These are phyloP conservation scores for Paradendryphiella salina DNA, from an alignment of 2,329 filamentous ascomycete species.

Conservation along the genomic window DNA sequence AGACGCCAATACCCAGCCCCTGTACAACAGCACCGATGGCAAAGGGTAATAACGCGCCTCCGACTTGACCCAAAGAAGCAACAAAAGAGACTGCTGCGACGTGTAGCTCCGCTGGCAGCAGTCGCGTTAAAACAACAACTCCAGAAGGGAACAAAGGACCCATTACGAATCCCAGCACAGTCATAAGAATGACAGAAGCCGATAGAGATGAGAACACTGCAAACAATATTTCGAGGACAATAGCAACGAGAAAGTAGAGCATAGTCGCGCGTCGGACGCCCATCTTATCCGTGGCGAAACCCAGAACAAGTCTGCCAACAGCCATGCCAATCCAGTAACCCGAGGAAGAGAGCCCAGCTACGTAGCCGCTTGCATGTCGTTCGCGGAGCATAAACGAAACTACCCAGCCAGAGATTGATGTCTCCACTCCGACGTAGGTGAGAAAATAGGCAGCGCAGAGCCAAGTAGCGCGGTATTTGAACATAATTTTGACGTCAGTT, in stretches of 20 bases:
- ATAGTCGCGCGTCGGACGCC: slow-evolving; percentile 32
- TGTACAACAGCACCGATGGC: slow-evolving; percentile 50
- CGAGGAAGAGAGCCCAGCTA: slow-evolving; percentile 50
- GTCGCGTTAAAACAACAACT: slow-evolving; percentile 44
- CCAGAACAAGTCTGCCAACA: slow-evolving; percentile 42
- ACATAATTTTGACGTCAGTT: slow-evolving; percentile 24
- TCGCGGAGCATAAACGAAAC: slow-evolving; percentile 52
- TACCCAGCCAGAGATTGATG: slow-evolving; percentile 53
- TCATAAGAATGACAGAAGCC: slow-evolving; percentile 39
- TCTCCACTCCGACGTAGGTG: slow-evolving; percentile 52
- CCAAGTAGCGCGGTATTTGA: slow-evolving; percentile 47
- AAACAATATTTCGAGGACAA: slow-evolving; percentile 28
- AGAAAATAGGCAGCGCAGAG: slow-evolving; percentile 51
- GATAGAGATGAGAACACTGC: slow-evolving; percentile 19
- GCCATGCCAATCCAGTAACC: slow-evolving; percentile 54
- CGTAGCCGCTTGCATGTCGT: slow-evolving; percentile 44
- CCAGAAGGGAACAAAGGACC: slow-evolving; percentile 52
- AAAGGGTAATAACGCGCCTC: slow-evolving; percentile 51
- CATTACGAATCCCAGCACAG: slow-evolving; percentile 46
- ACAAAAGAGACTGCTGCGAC: slow-evolving; percentile 52
- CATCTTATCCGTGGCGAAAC: slow-evolving; percentile 34
- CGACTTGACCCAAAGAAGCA: slow-evolving; percentile 51
- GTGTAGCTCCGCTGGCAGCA: slow-evolving; percentile 49
- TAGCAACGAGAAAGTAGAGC: slow-evolving; percentile 30
- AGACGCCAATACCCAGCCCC: slow-evolving; percentile 46